Evolutionary conservation across 345 rosid genomes (phyloP).

Genomic region (Odontarrhena argentea): DNA sequence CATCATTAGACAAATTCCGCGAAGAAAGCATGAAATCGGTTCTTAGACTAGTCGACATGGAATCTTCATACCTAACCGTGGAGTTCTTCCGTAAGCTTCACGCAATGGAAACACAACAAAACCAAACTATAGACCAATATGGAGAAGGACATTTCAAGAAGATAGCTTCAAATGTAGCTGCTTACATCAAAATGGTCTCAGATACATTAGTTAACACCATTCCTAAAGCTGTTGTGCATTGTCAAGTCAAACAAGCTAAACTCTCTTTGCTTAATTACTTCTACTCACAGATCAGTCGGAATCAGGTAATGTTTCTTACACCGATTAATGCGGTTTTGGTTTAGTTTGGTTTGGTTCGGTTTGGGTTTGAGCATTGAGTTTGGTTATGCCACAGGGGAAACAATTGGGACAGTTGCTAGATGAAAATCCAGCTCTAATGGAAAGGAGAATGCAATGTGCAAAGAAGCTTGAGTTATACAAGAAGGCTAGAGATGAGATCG

Average conservation of each 20-base stretch:
- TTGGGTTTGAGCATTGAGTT: constrained; percentile 12
- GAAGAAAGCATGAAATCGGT: constrained; percentile 69
- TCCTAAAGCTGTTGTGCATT: constrained; percentile 78
- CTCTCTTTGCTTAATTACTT: constrained; percentile 60
- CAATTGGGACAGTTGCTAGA: constrained; percentile 56
- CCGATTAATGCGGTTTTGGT: neutral
- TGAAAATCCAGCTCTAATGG: constrained; percentile 68
- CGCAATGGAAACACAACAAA: constrained; percentile 50
- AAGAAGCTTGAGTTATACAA: constrained; percentile 72
- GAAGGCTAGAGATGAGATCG: constrained; percentile 74
- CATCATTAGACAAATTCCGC: constrained; percentile 66
- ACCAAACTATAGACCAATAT: constrained; percentile 53
- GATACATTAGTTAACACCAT: constrained; percentile 62
- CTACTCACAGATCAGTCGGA: constrained; percentile 64
- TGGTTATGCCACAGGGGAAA: constrained; percentile 41
- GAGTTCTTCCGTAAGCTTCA: constrained; percentile 80
- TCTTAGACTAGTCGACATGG: constrained; percentile 76
- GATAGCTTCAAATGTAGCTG: constrained; percentile 70
- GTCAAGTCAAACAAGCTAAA: constrained; percentile 82
- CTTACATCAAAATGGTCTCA: constrained; percentile 70
- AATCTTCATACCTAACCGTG: constrained; percentile 73
- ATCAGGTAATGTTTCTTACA: constrained; percentile 46
- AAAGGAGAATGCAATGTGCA: constrained; percentile 61
- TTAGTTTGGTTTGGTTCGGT: constrained; percentile 1
- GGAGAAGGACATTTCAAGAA: constrained; percentile 64